These are phyloP conservation scores for Toxicodendron radicans DNA, from an alignment of 345 rosid genomes.

Conservation along the genomic window DNA sequence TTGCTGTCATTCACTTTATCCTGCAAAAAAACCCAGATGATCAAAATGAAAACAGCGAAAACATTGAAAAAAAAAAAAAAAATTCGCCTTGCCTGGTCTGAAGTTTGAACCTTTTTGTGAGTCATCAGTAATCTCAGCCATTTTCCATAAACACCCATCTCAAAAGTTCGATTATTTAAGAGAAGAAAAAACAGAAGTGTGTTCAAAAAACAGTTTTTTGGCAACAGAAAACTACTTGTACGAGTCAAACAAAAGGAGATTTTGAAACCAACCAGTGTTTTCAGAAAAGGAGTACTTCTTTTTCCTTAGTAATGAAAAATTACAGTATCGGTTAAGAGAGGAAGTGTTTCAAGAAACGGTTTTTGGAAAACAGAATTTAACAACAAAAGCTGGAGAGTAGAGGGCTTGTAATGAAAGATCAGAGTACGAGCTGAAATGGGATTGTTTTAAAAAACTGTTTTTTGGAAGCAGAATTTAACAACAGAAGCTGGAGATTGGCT, in stretches of 20 bases:
- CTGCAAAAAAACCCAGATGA: slow-evolving; percentile 27
- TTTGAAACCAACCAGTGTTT: not conserved
- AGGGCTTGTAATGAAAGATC: no score
- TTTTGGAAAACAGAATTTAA: slow-evolving; percentile 10
- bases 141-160: slow-evolving; percentile 75
- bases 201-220: not conserved
- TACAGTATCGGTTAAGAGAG: no score
- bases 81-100: slow-evolving; percentile 40
- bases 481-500: not conserved
- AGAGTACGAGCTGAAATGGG: no score
- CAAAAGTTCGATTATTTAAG: slow-evolving; percentile 1
- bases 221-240: not conserved
- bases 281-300: no score
- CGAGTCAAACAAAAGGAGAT: not conserved
- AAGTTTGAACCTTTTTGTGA: slow-evolving; percentile 39
- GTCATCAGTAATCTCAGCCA: slow-evolving; percentile 67
- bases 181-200: not conserved
- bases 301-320: no score
- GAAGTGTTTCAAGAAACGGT: not conserved
- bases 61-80: not conserved
- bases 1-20: slow-evolving; percentile 43
- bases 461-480: not conserved
- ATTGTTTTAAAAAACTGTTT: not conserved
- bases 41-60: not conserved
- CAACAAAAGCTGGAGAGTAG: not conserved